Evolutionary conservation across 495 filamentous ascomycete genomes (phyloP).

Genomic region (Hypoxylon rickii): DNA sequence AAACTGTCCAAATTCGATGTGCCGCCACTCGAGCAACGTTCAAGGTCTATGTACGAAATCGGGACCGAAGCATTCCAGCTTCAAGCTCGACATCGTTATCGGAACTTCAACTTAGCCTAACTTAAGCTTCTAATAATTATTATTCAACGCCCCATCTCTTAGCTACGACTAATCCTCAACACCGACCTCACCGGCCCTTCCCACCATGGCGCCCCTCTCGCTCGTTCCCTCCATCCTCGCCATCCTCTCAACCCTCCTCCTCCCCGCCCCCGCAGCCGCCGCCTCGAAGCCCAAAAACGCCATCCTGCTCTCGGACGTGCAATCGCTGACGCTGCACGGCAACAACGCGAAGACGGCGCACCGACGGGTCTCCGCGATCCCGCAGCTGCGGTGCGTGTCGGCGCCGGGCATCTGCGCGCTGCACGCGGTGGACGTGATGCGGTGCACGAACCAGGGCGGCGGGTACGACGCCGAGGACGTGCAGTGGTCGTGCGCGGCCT

Average conservation of each 20-base stretch:
- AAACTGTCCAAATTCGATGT: too few relatives aligned
- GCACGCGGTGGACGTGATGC: conserved; percentile 78
- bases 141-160: too few relatives aligned
- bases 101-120: neutral
- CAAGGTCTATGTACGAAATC: too few relatives aligned
- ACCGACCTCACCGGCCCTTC: neutral
- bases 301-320: conserved; percentile 77
- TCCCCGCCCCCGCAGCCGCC: conserved; percentile 37
- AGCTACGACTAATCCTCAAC: neutral
- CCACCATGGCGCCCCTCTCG: conserved; percentile 6
- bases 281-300: conserved; percentile 48
- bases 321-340: conserved; percentile 74
- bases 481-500: conserved; percentile 86
- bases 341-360: conserved; percentile 63
- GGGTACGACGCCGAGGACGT: conserved; percentile 72
- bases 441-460: conserved; percentile 81
- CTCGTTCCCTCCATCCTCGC: conserved; percentile 40
- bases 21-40: too few relatives aligned
- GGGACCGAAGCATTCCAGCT: neutral
- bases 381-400: conserved; percentile 82
- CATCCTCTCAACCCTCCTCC: conserved; percentile 37
- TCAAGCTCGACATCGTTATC: neutral
- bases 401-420: conserved; percentile 62
- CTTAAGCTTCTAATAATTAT: too few relatives aligned
- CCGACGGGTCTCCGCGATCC: conserved; percentile 76